Evolutionary conservation across 1,139 yeast species (phyloP).

Genomic region (Petasospora rhodanensis): DNA sequence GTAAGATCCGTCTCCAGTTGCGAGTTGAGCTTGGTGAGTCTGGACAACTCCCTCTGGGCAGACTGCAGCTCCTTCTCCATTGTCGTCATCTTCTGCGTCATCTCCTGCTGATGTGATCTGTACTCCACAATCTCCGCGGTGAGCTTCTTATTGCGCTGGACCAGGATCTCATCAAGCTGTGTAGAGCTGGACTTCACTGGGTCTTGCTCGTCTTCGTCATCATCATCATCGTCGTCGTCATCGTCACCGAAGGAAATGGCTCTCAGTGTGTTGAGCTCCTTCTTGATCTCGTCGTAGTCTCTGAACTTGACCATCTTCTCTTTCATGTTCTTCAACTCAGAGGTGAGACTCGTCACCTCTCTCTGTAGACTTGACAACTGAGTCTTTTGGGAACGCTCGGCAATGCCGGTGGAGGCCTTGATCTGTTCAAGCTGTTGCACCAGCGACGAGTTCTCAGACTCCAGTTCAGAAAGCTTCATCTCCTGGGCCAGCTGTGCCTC

Average conservation of each 20-base stretch:
- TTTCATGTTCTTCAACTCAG: slow-evolving; percentile 45
- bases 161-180: slow-evolving; percentile 36
- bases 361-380: slow-evolving; percentile 31
- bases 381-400: slow-evolving; percentile 33
- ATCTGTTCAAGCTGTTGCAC: slow-evolving; percentile 60
- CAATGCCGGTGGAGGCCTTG: slow-evolving; percentile 16
- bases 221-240: slow-evolving; percentile 30
- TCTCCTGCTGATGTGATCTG: slow-evolving; percentile 27
- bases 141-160: slow-evolving; percentile 38
- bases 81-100: slow-evolving; percentile 22
- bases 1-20: slow-evolving; percentile 34
- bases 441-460: slow-evolving; percentile 60
- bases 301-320: slow-evolving; percentile 41
- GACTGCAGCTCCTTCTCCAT: slow-evolving; percentile 25
- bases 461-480: slow-evolving; percentile 49
- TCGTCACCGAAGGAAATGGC: slow-evolving; percentile 64
- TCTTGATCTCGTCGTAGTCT: slow-evolving; percentile 76
- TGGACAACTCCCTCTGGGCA: slow-evolving; percentile 34
- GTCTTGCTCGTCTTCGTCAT: slow-evolving; percentile 21
- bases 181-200: slow-evolving; percentile 24
- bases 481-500: slow-evolving; percentile 31
- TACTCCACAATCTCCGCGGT: slow-evolving; percentile 32
- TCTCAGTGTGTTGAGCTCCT: slow-evolving; percentile 66
- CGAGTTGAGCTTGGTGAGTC: slow-evolving; percentile 49
- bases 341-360: slow-evolving; percentile 35